Evolutionary conservation across 1,284 basidiomycete genomes (phyloP), one percentile per base, ranked within the genome.

Genomic region (Chalciporus piperatoides): DNA sequence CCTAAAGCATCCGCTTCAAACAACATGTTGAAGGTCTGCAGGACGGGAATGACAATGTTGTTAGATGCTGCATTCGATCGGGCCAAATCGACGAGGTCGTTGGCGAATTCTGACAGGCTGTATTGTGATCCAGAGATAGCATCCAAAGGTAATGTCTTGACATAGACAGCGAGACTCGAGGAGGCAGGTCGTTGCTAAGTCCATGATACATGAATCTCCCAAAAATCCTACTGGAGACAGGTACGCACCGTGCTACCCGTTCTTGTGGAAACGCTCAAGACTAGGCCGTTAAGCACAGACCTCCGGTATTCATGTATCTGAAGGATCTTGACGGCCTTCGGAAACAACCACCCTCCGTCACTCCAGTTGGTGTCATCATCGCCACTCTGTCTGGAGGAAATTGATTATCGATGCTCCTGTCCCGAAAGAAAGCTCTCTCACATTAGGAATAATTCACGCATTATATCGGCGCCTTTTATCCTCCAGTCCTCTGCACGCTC

Each of bases 191-290:
- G 82, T 77, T 87, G 83, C 89, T 92, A 57, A 44, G 36, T 48
- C 48, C 38, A 44, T 59, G 45, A 30, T 15, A 48, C 19, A 39
- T 59, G 38, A 54, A 47, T 42, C 35, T 45, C 28, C 38, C 15
- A 39, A 49, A 17, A 49, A 53, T 42, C 56, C 7, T 25, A 24
- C 30, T 43, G 33, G n/a, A 42, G 46, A 53, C 43, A 40, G 25
- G 21, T 30, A 70, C 85, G 69, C 62, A 93, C 92, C 9, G 84
- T 88, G 58, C 86, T 90, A 55, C 87, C 83, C 4, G 90, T 90
- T 66, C 82, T 86, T 63, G 89, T 87, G 32, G 86, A 87, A 27
- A 89, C 73, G 55, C 88, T 92, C 46, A 89, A 71, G 2, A 93
- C 74, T 3, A 94, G 67, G 0, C 93, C 93, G 5, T 77, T 72